phyloP scores from a whole-genome alignment of 306 rosid species.

The Vachellia collinsii region DNA sequence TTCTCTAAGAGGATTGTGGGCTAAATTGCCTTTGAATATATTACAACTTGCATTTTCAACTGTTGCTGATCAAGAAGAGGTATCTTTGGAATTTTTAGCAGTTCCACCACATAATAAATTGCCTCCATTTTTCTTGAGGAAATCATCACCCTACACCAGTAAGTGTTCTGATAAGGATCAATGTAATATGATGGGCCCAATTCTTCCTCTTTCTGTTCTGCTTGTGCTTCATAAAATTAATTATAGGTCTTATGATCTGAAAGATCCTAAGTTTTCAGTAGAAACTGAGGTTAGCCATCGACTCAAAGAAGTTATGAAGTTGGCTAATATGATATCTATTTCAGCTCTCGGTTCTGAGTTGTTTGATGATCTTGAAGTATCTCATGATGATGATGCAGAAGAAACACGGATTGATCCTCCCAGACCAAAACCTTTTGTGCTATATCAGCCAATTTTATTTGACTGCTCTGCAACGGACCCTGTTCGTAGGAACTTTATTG shows the following conservation, averaged over 20 bases:
- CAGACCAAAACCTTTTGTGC: conserved; percentile 42
- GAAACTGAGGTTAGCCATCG: conserved; percentile 47
- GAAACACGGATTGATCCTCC: conserved; percentile 18
- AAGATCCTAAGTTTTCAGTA: conserved; percentile 27
- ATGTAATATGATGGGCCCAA: conserved; percentile 61
- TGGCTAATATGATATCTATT: conserved; percentile 45
- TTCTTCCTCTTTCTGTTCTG: conserved; percentile 65
- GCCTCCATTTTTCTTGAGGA: conserved; percentile 71
- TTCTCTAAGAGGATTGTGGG: no score
- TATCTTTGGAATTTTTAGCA: conserved; percentile 43
- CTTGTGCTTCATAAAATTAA: conserved; percentile 53
- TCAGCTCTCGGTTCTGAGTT: not conserved
- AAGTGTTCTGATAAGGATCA: not conserved
- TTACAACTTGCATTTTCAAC: no score
- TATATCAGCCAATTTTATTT: conserved; percentile 42
- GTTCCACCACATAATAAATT: conserved; percentile 59
- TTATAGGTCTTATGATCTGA: conserved; percentile 43
- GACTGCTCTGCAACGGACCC: conserved; percentile 4
- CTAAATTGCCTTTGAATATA: no score
- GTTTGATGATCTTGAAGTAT: conserved; percentile 37
- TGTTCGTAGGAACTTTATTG: conserved; percentile 30
- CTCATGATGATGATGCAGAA: conserved; percentile 32
- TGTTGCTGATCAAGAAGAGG: no score
- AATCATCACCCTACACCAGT: conserved; percentile 48
- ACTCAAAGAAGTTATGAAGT: conserved; percentile 52